Conservation (phyloP, 2,329 filamentous ascomycete genomes). For the Akanthomyces lecanii region DNA sequence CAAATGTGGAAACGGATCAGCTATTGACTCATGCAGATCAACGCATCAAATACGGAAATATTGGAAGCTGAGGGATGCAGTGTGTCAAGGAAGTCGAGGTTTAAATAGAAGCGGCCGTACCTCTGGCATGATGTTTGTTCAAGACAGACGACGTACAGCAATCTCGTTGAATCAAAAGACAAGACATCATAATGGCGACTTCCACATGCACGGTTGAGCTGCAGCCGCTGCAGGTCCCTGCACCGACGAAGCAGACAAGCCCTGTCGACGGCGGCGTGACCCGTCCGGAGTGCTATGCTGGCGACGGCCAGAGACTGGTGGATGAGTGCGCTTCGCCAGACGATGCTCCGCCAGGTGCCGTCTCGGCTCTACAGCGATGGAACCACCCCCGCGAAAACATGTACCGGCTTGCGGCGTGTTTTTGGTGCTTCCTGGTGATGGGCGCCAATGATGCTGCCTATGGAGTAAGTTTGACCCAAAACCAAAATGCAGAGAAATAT, state of each 20-base stretch:
- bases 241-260: background rate
- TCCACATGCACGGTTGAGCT: slow-evolving; percentile 9
- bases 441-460: slow-evolving; percentile 57
- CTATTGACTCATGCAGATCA: slow-evolving; percentile 10
- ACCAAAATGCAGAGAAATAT: background rate
- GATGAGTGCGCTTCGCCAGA: slow-evolving; percentile 13
- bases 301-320: slow-evolving; percentile 1
- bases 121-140: background rate
- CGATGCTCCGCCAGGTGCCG: background rate
- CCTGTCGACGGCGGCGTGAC: background rate
- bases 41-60: background rate
- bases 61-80: too few relatives aligned
- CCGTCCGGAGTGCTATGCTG: background rate
- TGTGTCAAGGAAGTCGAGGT: background rate
- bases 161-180: background rate
- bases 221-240: slow-evolving; percentile 3
- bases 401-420: slow-evolving; percentile 47
- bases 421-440: slow-evolving; percentile 55
- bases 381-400: slow-evolving; percentile 47
- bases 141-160: background rate
- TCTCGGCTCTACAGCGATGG: slow-evolving; percentile 36
- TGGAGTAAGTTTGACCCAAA: slow-evolving; percentile 39
- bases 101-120: background rate
- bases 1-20: background rate
- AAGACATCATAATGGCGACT: background rate